A percentile compares a stretch with the other conserved stretches of the same genome.
These are phyloP conservation scores for Carpinus fangiana DNA, from an alignment of 306 rosid genomes.

Conservation along the genomic window DNA sequence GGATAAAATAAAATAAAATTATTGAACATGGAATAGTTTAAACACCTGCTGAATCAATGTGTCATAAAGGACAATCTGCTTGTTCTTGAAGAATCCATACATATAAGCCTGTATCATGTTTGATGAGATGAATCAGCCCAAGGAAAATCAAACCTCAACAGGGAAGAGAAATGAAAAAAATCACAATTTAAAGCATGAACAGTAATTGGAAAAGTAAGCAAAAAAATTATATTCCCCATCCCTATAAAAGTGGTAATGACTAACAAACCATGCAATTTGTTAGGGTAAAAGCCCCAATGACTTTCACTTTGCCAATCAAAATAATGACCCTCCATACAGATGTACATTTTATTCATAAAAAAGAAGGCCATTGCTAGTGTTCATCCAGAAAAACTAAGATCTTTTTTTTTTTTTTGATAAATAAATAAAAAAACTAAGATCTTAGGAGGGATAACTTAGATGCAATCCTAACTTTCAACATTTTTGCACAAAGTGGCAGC, in stretches of 20 bases:
- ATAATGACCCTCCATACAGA: background rate
- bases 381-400: too few relatives aligned
- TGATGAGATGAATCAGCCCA: constrained; percentile 22
- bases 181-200: background rate
- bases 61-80: constrained; percentile 95
- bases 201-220: background rate
- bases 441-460: background rate
- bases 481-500: background rate
- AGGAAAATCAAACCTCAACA: constrained; percentile 1
- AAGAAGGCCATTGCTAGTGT: too few relatives aligned
- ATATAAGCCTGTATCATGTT: constrained; percentile 81
- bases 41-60: constrained; percentile 93
- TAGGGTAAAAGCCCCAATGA: background rate
- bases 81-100: constrained; percentile 98
- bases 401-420: too few relatives aligned
- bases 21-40: constrained; percentile 10
- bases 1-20: background rate
- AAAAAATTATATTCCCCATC: background rate
- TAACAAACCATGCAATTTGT: background rate
- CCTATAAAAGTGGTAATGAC: background rate
- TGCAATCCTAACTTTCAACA: background rate
- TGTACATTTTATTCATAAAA: background rate
- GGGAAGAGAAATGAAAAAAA: background rate
- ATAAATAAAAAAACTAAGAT: too few relatives aligned
- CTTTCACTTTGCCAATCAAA: constrained; percentile 1